Evolutionary conservation across 805 yeast genomes (phyloP), one percentile per base, ranked within the genome.

Genomic region (Zygotorulaspora sp.): DNA sequence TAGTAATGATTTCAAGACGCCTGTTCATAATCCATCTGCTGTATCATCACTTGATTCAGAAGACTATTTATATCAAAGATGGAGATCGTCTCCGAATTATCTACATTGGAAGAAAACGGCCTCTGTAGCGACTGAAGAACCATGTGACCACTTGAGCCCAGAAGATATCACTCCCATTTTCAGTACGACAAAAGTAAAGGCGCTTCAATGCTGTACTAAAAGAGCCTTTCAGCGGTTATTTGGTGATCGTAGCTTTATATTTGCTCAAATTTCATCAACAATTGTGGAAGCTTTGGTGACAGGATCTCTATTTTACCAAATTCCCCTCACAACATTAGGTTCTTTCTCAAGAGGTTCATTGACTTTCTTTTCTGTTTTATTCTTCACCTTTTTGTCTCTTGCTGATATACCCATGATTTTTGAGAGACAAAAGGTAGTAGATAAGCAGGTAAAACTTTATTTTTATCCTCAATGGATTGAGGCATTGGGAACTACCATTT

Each of bases 401-500:
- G 73, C 78, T 46, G 84, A 79, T 53, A 72, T 71, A 42, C 63
- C 71, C 33, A 58, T 62, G 21, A 52, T 72, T 50, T 65, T 75
- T 52, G 70, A 62, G 32, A 66, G 72, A 30, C 68, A 78, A 40
- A 66, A 74, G 27, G 71, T 83, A 45, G 72, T 80, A 22, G 72
- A 67, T 47, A 81, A 82, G 53, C 90, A 83, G 52, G 72, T 76
- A 47, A 68, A 72, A 41, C 79, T 78, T 49, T 76, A 80, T 6
- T 72, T 80, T 47, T 82, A 81, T 55, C 70, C 75, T 29, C 81
- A 83, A 7, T 72, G 84, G 25, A 74, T 80, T 7, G 87, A 82
- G 56, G 81, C 83, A 1, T 47, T 82, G 5, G 78, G 84, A 0
- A 63, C 77, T 5, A 66, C 78, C 30, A 44, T 77, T 6, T 71